A percentile compares a stretch with the other conserved stretches of the same genome.
These are phyloP conservation scores for Curvularia hawaiiensis DNA, from an alignment of 2,329 filamentous ascomycete genomes.

Conservation along the genomic window DNA sequence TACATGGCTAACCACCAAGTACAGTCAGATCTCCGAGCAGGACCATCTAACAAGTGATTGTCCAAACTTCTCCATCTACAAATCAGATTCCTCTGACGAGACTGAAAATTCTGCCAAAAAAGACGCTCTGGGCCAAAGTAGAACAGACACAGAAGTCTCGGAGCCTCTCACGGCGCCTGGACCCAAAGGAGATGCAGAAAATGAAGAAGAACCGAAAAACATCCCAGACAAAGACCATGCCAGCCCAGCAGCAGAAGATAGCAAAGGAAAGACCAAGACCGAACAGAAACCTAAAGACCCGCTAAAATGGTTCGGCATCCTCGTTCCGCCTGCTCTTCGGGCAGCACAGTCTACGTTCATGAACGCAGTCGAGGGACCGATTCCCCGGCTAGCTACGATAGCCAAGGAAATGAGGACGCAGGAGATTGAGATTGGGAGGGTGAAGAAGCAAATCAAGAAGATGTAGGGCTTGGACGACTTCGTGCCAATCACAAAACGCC, in stretches of 20 bases:
- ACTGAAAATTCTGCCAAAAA: background rate
- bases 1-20: background rate
- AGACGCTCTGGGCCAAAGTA: background rate
- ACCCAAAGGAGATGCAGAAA: background rate
- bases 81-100: background rate
- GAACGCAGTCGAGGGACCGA: slow-evolving; percentile 59
- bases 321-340: slow-evolving; percentile 55
- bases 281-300: slow-evolving; percentile 54
- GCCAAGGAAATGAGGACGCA: slow-evolving; percentile 65
- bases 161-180: background rate
- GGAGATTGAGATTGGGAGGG: slow-evolving; percentile 70
- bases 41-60: slow-evolving; percentile 19
- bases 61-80: slow-evolving; percentile 8
- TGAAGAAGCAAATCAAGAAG: slow-evolving; percentile 55
- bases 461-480: slow-evolving; percentile 8
- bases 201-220: background rate
- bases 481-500: too few relatives aligned
- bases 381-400: slow-evolving; percentile 64
- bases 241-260: background rate
- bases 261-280: slow-evolving; percentile 4
- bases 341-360: slow-evolving; percentile 66
- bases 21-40: slow-evolving; percentile 6
- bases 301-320: slow-evolving; percentile 60
- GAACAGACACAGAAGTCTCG: background rate
- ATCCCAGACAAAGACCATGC: background rate